These are phyloP conservation scores for Aspergillus udagawae DNA, from an alignment of 2,329 filamentous ascomycete genomes.

Conservation along the genomic window DNA sequence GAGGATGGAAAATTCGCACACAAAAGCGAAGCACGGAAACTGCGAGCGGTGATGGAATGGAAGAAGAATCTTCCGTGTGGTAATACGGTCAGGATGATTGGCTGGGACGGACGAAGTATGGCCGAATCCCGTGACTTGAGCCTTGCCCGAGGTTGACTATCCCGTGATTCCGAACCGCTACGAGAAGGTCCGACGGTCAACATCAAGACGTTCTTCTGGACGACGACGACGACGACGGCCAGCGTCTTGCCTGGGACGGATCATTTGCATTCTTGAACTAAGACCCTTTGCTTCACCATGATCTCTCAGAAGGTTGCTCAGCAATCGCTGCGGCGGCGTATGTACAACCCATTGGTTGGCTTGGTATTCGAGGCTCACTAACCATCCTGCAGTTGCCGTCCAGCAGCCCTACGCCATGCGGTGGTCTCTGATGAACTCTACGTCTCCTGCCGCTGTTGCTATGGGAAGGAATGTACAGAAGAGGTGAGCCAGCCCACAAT, in stretches of 20 bases:
- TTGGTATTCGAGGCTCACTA: conserved; percentile 19
- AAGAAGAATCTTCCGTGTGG: conserved; percentile 35
- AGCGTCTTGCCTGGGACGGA: conserved; percentile 7
- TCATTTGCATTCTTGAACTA: conserved; percentile 4
- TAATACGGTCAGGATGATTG: conserved; percentile 35
- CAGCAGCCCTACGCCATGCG: conserved; percentile 42
- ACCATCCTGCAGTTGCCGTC: conserved; percentile 38
- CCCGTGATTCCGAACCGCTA: conserved; percentile 34
- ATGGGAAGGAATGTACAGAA: conserved; percentile 41
- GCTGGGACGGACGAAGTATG: conserved; percentile 9
- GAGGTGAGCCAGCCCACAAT: conserved; percentile 32
- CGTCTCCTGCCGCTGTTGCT: conserved; percentile 42
- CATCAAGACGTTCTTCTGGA: conserved; percentile 12
- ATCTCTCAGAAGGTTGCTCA: conserved; percentile 47
- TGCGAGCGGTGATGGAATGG: conserved; percentile 17
- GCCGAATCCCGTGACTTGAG: conserved; percentile 32
- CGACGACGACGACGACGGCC: conserved; percentile 14
- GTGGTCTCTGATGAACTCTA: conserved; percentile 40
- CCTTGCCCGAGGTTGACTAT: conserved; percentile 39
- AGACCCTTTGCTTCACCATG: conserved; percentile 31
- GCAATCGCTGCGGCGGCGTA: conserved; percentile 48
- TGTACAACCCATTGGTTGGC: conserved; percentile 16
- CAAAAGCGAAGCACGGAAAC: conserved; percentile 5
- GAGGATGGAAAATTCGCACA: conserved; percentile 16
- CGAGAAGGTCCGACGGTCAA: conserved; percentile 22